These are phyloP conservation scores for Monotropa hypopitys DNA, from an alignment of 179 eudicot species.

Conservation along the genomic window DNA sequence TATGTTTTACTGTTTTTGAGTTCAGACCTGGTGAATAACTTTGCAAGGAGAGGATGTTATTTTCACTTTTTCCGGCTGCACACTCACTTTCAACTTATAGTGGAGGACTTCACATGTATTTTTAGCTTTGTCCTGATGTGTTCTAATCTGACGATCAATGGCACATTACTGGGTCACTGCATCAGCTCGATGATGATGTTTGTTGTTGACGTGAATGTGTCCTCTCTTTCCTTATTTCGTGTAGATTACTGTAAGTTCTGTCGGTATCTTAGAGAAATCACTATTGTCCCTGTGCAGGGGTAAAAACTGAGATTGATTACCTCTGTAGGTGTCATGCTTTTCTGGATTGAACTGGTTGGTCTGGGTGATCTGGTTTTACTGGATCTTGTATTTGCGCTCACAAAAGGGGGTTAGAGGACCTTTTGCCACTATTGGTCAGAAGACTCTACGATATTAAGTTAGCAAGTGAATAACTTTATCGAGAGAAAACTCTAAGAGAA, in stretches of 20 bases:
- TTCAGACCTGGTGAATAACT: conserved; percentile 2
- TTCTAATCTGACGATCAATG: neutral
- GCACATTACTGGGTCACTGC: neutral
- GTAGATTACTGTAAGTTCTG: neutral
- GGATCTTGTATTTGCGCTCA: no score
- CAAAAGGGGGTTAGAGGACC: no score
- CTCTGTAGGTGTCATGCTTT: no score
- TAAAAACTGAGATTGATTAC: no score
- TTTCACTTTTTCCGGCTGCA: neutral
- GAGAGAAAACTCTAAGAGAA: no score
- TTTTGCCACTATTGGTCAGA: no score
- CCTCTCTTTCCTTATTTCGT: neutral
- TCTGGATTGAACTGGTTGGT: no score
- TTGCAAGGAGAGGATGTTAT: neutral
- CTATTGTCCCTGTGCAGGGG: neutral
- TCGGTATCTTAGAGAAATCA: neutral
- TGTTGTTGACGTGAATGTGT: neutral
- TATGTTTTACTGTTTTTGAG: neutral
- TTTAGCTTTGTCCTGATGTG: neutral
- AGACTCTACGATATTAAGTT: no score
- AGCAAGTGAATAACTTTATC: no score
- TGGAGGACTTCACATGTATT: neutral
- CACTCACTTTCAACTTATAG: neutral
- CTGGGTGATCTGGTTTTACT: no score
- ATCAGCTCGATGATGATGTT: neutral